These are phyloP conservation scores for Ustulina deusta DNA, from an alignment of 2,329 filamentous ascomycete genomes.

Conservation along the genomic window DNA sequence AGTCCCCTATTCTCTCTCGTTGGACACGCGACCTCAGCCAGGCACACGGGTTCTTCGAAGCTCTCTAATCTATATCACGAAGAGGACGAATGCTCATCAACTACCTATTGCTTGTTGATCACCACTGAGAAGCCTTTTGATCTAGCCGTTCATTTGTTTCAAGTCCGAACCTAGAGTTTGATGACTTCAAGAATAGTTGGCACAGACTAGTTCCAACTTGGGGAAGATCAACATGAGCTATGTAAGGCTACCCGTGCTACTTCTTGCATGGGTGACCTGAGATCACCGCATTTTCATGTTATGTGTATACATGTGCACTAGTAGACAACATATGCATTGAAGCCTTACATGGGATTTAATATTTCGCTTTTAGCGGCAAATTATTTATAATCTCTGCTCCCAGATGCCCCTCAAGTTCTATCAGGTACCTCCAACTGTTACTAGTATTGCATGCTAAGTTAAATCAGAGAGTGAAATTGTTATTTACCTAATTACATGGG, in stretches of 20 bases:
- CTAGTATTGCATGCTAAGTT: background rate
- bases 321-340: no score
- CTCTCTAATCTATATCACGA: no score
- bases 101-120: no score
- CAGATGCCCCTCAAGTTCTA: background rate
- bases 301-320: no score
- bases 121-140: no score
- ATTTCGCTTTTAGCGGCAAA: background rate
- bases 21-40: background rate
- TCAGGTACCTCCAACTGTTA: background rate
- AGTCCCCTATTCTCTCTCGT: background rate
- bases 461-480: background rate
- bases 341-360: no score
- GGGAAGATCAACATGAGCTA: constrained; percentile 18
- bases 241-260: background rate
- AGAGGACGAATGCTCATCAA: no score
- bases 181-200: background rate
- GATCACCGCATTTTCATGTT: background rate
- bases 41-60: no score
- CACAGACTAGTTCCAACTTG: constrained; percentile 4
- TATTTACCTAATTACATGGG: background rate
- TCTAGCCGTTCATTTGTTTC: no score
- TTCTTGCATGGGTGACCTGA: background rate
- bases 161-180: constrained; percentile 5
- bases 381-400: background rate